Base-by-base conservation (phyloP, 257 asterid species). In the Coffea eugenioides region DNA sequence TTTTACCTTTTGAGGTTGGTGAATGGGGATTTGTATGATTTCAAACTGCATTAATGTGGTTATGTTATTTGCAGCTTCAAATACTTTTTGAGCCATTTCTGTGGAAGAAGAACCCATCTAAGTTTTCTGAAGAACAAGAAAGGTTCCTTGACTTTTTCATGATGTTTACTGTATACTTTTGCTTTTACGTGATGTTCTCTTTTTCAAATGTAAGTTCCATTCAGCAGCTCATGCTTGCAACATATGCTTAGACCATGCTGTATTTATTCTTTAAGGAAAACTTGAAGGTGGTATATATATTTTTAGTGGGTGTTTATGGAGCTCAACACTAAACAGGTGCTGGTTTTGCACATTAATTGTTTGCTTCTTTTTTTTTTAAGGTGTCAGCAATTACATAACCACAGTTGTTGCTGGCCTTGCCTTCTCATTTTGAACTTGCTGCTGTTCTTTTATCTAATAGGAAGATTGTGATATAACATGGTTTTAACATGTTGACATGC, bases 21-120 rank as follows among this genome's bases (percentile, higher is more conserved):
- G 77, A 75, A 46, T 76, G 66, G 41, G 74, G 74, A 52, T 74
- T 18, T 71, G 67, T 49, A 81, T 59, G 71, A 27, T 39, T 41
- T 48, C 57, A 52, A 52, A 52, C 57, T 52, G 69, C 41, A 36
- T 34, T 57, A 57, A 74, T n/a, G 48, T 27, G 25, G 31, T 18
- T 51, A 39, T 77, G 6, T 49, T 68, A 12, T 45, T 41, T 85
- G 82, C 93, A 94, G 98, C 84, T 93, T 85, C 97, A 91, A 77
- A 56, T 95, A 65, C 87, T 95, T 78, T 71, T 91, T 83, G 98
- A 93, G 88, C 98, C 98, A 56, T 78, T 93, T 81, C 83, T 90
- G 73, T 95, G 98, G 98, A 93, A 91, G 91, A 91, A 85, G 46
- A 82, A 80, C 62, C 77, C 82, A n/a, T 57, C 85, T 20, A 85